These are phyloP conservation scores for Penicillium atrosanguineum DNA, from an alignment of 495 filamentous ascomycete genomes.

Conservation along the genomic window DNA sequence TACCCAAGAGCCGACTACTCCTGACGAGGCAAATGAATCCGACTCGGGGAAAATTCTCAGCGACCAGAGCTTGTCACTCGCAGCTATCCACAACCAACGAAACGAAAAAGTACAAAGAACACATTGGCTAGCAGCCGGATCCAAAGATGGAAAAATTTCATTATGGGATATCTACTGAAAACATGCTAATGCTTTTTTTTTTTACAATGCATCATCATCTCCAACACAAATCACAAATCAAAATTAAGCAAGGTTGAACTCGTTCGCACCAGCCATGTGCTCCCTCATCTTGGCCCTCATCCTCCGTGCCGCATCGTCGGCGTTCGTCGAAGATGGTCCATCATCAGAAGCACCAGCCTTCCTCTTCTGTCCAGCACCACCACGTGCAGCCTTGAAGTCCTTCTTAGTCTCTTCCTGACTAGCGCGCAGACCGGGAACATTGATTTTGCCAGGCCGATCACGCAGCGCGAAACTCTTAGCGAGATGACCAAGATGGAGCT, in stretches of 20 bases:
- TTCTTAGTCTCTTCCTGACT: conserved; percentile 45
- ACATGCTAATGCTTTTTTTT: conserved; percentile 28
- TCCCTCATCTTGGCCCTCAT: conserved; percentile 82
- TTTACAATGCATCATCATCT: conserved; percentile 28
- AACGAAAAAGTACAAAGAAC: conserved; percentile 61
- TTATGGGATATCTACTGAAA: conserved; percentile 91
- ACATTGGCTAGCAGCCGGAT: conserved; percentile 89
- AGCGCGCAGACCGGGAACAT: conserved; percentile 59
- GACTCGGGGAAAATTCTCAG: background rate
- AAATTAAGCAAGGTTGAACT: conserved; percentile 82
- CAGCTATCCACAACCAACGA: conserved; percentile 59
- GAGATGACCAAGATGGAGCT: conserved; percentile 86
- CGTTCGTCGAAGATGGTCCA: conserved; percentile 37
- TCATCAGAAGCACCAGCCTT: conserved; percentile 40
- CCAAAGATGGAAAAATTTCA: conserved; percentile 94
- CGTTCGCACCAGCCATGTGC: conserved; percentile 68
- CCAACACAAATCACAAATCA: conserved; percentile 14
- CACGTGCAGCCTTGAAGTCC: conserved; percentile 45
- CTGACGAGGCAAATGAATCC: background rate
- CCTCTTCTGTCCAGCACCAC: conserved; percentile 36
- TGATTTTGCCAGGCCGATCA: conserved; percentile 84
- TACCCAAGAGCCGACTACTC: background rate
- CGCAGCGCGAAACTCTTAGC: conserved; percentile 90
- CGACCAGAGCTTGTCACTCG: conserved; percentile 26
- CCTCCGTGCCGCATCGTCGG: conserved; percentile 64